Evolutionary conservation across 345 rosid species (phyloP), one percentile per base, ranked within the genome.

Genomic region (Carallia pectinifolia): DNA sequence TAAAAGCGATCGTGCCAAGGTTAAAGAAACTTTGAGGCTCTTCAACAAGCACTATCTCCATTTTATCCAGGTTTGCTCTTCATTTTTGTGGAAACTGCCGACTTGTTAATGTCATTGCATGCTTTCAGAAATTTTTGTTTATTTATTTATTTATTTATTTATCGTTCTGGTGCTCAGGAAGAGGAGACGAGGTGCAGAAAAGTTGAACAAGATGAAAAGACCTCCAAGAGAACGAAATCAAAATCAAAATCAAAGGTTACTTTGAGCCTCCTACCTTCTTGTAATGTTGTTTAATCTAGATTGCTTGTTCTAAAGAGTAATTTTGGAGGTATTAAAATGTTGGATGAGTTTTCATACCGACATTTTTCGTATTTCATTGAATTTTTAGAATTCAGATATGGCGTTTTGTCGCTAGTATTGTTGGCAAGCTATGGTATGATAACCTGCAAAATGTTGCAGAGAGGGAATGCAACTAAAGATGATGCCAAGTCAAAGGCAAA

Each of bases 31-130:
- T 30, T 18, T 90, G 30, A 84, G 97, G 77, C 48, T 88, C 59
- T 95, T 95, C 79, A 92, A 95, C 88, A 89, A 85, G 71, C 84
- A 88, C 4, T 92, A 90, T 81, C 98, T 95, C 36, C 91, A 89
- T 44, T 71, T 81, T 71, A 90, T 92, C 19, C 94, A 92, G 96
- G 97, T 92, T 15, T 62, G 69, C 68, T 62, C 33, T 38, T 31
- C 36, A 6, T 48, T 15, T 31, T 3, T 12, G 5, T 44, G 3
- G 16, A 39, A 39, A 39, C 10, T 39, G 56, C 3, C 13, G 44
- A 0, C 40, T 18, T 48, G 34, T 50, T 61, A 34, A 19, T 5
- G 4, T 19, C 17, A 18, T n/a, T 27, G 2, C 61, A 30, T 39
- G 19, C 27, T 38, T 5, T 6, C 30, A 6, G 29, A 29, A 9